phyloP scores from a whole-genome alignment of 768 basidiomycete genomes.

The Suillus alpinus region DNA sequence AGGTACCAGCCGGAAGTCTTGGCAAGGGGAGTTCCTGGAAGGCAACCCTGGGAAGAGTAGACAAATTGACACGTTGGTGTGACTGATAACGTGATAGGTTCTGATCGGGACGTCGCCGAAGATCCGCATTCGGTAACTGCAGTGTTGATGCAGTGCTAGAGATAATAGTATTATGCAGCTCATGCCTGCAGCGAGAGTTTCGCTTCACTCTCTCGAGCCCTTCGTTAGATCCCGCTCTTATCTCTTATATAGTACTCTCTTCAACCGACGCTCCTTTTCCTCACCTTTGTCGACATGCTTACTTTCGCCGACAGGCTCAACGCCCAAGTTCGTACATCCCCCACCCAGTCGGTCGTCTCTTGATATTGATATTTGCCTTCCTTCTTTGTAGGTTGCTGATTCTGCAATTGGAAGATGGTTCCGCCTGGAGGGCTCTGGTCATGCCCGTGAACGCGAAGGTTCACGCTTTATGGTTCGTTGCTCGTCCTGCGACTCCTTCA shows the following conservation, averaged over 20 bases:
- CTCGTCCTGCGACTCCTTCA: constrained; percentile 10
- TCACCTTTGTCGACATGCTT: constrained; percentile 28
- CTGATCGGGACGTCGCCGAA: background rate
- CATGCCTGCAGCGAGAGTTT: background rate
- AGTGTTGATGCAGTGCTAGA: background rate
- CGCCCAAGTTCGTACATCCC: constrained; percentile 30
- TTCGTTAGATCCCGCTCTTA: constrained; percentile 1
- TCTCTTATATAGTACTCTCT: constrained; percentile 20
- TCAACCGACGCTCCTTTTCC: constrained; percentile 16
- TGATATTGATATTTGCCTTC: background rate
- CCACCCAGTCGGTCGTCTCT: background rate
- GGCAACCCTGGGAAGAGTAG: background rate
- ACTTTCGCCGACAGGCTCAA: constrained; percentile 41
- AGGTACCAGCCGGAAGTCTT: background rate
- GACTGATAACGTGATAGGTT: background rate
- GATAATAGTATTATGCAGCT: background rate
- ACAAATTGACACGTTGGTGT: background rate
- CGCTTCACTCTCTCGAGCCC: background rate
- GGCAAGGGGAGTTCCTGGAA: background rate
- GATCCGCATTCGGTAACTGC: background rate
- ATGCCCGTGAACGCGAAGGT: constrained; percentile 57
- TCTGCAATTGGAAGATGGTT: constrained; percentile 62
- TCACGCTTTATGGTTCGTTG: constrained; percentile 54
- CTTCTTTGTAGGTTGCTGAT: constrained; percentile 34
- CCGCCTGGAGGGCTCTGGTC: constrained; percentile 69